Evolutionary conservation across 2,329 filamentous ascomycete genomes (phyloP).

Genomic region (Leptographium radiaticola): DNA sequence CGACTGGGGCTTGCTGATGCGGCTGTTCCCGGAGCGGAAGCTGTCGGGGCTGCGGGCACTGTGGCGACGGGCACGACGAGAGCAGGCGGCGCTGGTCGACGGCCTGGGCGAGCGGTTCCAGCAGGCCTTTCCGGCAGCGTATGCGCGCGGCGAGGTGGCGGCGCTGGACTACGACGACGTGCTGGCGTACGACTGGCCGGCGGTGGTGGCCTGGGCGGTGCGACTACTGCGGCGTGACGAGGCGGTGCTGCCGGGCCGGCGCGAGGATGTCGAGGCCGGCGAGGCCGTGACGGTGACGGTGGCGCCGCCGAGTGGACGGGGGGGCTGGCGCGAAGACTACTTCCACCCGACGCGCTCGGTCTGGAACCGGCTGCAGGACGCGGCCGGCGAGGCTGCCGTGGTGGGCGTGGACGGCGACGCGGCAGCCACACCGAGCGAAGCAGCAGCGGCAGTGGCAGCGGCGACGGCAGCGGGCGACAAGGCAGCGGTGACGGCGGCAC

Average conservation of each 20-base stretch:
- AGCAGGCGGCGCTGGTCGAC: slow-evolving; percentile 38
- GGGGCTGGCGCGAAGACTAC: slow-evolving; percentile 42
- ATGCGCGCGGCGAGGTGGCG: slow-evolving; percentile 47
- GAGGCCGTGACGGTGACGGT: slow-evolving; percentile 24
- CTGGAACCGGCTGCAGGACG: slow-evolving; percentile 42
- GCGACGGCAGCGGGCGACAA: not conserved
- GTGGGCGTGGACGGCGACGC: slow-evolving; percentile 15
- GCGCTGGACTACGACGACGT: slow-evolving; percentile 50
- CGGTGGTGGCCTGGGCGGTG: slow-evolving; percentile 53
- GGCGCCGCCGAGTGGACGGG: slow-evolving; percentile 1
- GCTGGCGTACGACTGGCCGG: slow-evolving; percentile 54
- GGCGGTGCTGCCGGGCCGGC: slow-evolving; percentile 11
- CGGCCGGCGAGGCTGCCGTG: slow-evolving; percentile 33
- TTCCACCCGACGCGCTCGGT: slow-evolving; percentile 40
- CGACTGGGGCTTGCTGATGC: slow-evolving; percentile 47
- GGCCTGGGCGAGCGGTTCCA: slow-evolving; percentile 52
- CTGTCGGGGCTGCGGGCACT: slow-evolving; percentile 38
- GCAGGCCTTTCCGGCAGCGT: slow-evolving; percentile 50
- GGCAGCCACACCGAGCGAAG: slow-evolving; percentile 1
- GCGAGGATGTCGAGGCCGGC: slow-evolving; percentile 32
- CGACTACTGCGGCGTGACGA: slow-evolving; percentile 33
- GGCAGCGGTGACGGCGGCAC: not conserved
- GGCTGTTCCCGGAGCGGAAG: slow-evolving; percentile 40
- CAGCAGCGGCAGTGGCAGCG: not conserved
- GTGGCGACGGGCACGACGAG: slow-evolving; percentile 39